Evolutionary conservation across 176 grass and related monocot species (phyloP).

Genomic region (Aegilops bicornis): DNA sequence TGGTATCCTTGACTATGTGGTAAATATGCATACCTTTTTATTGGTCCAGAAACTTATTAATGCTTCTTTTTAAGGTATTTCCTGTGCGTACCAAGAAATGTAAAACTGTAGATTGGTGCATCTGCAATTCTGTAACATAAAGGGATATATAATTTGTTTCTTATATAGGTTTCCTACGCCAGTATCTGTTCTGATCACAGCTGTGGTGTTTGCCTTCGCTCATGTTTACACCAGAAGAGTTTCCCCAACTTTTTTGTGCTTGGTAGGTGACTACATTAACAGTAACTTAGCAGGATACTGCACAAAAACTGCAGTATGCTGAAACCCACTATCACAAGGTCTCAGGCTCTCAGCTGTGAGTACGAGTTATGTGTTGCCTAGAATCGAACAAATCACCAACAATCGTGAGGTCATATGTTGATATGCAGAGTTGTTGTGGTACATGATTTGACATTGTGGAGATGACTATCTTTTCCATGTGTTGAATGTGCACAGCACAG

Average conservation of each 20-base stretch:
- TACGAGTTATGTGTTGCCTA: neutral
- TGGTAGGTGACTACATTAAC: constrained; percentile 35
- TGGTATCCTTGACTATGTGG: constrained; percentile 82
- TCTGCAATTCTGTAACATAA: no score
- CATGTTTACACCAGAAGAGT: constrained; percentile 89
- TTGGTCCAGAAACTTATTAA: neutral
- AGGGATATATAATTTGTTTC: no score
- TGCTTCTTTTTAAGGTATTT: neutral
- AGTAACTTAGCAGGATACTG: no score
- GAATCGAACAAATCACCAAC: neutral
- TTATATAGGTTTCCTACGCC: constrained; percentile 69
- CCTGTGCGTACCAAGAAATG: neutral
- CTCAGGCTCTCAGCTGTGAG: neutral
- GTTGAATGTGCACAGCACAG: no score
- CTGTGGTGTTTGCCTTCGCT: constrained; percentile 73
- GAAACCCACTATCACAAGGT: neutral
- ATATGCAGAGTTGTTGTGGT: neutral
- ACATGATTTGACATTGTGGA: neutral
- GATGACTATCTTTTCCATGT: no score
- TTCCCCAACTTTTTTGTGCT: constrained; percentile 79
- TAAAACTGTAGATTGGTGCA: constrained; percentile 2
- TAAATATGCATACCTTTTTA: constrained; percentile 22
- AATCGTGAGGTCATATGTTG: neutral
- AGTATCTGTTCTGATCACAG: constrained; percentile 42
- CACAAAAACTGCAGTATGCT: neutral